Conservation (phyloP, 2,329 filamentous ascomycete species). For the Metarhizium sp. region DNA sequence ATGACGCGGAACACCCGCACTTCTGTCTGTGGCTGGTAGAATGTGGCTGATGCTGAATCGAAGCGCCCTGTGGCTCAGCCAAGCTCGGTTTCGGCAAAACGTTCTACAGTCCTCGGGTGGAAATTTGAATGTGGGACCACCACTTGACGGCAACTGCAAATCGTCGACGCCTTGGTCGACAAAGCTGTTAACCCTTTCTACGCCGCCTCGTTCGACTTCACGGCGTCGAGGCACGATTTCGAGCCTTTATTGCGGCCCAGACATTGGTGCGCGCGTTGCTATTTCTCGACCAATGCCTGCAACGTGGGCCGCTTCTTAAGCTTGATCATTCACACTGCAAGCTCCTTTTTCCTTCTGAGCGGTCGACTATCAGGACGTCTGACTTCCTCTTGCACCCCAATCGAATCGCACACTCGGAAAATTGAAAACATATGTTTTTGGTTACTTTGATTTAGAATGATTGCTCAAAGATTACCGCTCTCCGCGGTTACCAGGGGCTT, state of each 20-base stretch:
- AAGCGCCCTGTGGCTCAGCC: slow-evolving; percentile 9
- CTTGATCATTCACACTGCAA: neutral
- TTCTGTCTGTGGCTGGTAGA: slow-evolving; percentile 4
- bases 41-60: slow-evolving; percentile 1
- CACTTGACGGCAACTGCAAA: neutral
- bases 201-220: neutral
- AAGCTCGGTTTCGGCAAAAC: slow-evolving; percentile 13
- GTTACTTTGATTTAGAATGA: slow-evolving; percentile 15
- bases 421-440: neutral
- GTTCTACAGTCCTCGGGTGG: slow-evolving; percentile 14
- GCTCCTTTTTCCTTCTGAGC: neutral
- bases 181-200: neutral
- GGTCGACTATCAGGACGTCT: neutral
- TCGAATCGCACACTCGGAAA: neutral
- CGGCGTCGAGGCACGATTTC: neutral
- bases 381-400: neutral
- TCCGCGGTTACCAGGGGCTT: slow-evolving; percentile 18
- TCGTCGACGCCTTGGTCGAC: neutral
- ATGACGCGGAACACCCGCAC: slow-evolving; percentile 1
- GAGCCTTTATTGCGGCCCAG: neutral
- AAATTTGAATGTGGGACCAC: slow-evolving; percentile 12
- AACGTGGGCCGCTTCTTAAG: neutral
- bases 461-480: slow-evolving; percentile 20
- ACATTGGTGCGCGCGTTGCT: neutral
- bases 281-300: neutral